Evolutionary conservation across 805 yeast genomes (phyloP).

Genomic region (Saccharomyces mikatae): DNA sequence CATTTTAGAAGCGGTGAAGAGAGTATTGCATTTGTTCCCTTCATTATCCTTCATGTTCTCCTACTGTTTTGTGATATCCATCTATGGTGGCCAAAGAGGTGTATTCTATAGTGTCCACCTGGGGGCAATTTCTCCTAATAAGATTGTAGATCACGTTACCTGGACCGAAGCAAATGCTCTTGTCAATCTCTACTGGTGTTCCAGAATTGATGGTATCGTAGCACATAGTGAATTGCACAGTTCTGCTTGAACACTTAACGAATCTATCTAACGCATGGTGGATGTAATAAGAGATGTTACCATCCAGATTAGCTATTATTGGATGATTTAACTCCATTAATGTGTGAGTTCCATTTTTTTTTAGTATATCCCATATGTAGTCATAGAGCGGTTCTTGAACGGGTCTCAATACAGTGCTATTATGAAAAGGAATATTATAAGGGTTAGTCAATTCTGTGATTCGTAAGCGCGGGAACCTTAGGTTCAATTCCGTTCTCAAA

Average conservation of each 20-base stretch:
- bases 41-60: background rate
- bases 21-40: background rate
- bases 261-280: conserved; percentile 29
- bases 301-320: conserved; percentile 27
- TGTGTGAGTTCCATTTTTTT: conserved; percentile 22
- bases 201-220: conserved; percentile 22
- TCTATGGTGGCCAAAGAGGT: conserved; percentile 22
- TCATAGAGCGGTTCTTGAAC: conserved; percentile 29
- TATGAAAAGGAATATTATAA: conserved; percentile 29
- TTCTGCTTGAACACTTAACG: conserved; percentile 26
- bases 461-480: conserved; percentile 17
- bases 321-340: conserved; percentile 21
- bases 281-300: conserved; percentile 20
- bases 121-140: conserved; percentile 22
- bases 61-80: conserved; percentile 10
- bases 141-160: conserved; percentile 26
- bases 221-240: conserved; percentile 29
- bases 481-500: conserved; percentile 17
- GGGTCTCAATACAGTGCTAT: conserved; percentile 24
- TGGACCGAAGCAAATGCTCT: conserved; percentile 27
- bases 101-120: conserved; percentile 17
- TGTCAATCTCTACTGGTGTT: conserved; percentile 5
- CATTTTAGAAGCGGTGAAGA: no score
- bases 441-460: conserved; percentile 28
- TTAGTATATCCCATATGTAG: conserved; percentile 27